Conservation (phyloP, 371 early-diverging fungal genomes). For the Batrachochytrium dendrobatidis region DNA sequence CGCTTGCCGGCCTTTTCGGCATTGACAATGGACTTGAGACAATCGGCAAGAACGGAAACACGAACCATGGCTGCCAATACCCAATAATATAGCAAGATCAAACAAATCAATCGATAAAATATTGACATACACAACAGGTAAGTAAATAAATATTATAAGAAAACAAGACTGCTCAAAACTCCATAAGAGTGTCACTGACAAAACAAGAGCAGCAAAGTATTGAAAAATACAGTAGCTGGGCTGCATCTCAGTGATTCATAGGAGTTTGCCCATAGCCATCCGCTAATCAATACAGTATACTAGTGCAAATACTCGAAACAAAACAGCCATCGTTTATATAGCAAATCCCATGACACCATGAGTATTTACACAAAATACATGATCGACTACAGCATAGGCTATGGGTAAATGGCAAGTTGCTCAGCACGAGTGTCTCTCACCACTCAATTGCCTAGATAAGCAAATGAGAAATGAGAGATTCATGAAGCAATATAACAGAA, state of each 20-base stretch:
- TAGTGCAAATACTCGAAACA: background rate
- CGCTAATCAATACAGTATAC: background rate
- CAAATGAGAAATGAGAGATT: background rate
- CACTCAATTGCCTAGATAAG: background rate
- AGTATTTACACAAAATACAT: no score
- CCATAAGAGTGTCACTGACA: conserved; percentile 14
- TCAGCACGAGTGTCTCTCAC: conserved; percentile 1
- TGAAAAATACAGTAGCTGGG: background rate
- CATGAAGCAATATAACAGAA: no score
- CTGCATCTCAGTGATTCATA: conserved; percentile 5
- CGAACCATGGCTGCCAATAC: conserved; percentile 72
- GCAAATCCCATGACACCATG: no score
- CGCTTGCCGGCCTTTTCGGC: conserved; percentile 98
- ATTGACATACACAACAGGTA: background rate
- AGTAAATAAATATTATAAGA: background rate
- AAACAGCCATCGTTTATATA: no score
- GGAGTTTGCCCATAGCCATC: background rate
- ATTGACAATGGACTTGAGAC: conserved; percentile 98
- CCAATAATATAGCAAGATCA: background rate
- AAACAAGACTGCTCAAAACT: background rate
- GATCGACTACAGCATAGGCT: no score
- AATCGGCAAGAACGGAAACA: conserved; percentile 86
- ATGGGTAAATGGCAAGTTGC: background rate
- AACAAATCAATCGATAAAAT: background rate
- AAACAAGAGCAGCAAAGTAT: background rate